A percentile compares a stretch with the other conserved stretches of the same genome.
Evolutionary conservation across 1,139 yeast genomes (phyloP).

Genomic region (Lodderomyces metapsilosis): DNA sequence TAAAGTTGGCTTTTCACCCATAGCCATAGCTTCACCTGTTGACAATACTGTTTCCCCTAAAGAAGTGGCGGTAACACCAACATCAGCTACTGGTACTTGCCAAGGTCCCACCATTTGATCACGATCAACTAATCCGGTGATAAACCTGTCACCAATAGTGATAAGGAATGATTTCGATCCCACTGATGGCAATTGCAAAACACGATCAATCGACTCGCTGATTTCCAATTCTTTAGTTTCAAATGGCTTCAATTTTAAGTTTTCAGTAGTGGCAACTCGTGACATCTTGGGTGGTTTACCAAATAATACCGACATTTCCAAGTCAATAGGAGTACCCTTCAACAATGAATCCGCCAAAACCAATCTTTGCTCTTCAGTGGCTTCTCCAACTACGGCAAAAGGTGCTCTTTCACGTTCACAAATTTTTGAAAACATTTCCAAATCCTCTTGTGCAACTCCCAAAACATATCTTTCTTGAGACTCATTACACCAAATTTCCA

Average conservation of each 20-base stretch:
- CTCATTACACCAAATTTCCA: conserved; percentile 99
- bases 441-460: conserved; percentile 82
- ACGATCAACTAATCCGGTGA: conserved; percentile 94
- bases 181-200: conserved; percentile 86
- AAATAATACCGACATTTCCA: conserved; percentile 94
- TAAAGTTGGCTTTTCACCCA: conserved; percentile 94
- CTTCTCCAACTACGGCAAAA: conserved; percentile 92
- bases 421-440: conserved; percentile 67
- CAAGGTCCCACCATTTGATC: conserved; percentile 99
- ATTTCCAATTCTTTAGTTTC: conserved; percentile 31
- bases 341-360: conserved; percentile 77
- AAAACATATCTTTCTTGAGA: conserved; percentile 97
- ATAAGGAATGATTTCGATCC: conserved; percentile 94
- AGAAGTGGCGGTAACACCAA: conserved; percentile 93
- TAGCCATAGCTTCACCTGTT: conserved; percentile 95
- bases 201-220: conserved; percentile 75
- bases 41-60: conserved; percentile 66
- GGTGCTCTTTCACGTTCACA: conserved; percentile 97
- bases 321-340: conserved; percentile 82
- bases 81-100: conserved; percentile 99
- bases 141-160: conserved; percentile 96
- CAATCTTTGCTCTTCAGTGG: conserved; percentile 83
- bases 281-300: conserved; percentile 98
- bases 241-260: conserved; percentile 55
- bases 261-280: conserved; percentile 67